Evolutionary conservation across 495 filamentous ascomycete species (phyloP), one percentile per base, ranked within the genome.

Genomic region (Talaromyces trachyspermus): DNA sequence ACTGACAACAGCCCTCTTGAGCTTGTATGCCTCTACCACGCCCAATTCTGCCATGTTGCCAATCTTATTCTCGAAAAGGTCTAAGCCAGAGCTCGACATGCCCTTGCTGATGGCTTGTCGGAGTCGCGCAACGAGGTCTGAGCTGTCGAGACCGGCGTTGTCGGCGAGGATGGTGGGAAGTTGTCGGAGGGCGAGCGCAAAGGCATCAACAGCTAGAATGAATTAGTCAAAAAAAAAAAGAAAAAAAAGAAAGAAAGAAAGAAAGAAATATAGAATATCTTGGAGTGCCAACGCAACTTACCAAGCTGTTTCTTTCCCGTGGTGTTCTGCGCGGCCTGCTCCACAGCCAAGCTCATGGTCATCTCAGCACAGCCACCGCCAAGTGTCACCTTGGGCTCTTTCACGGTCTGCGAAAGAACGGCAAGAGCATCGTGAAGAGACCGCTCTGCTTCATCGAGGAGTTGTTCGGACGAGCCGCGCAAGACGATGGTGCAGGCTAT

Each of bases 11-110:
- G 92, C 92, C 63, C 83, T 84, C 79, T 98, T 98, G 62, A 98
- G 69, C 75, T 98, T 97, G 74, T 96, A 98, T 59, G 89, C 95
- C 70, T 98, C 92, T 59, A 98, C 85, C n/a, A 98, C 89, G 18
- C 92, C 94, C 46, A 94, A 65, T 58, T 97, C 88, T 36, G 90
- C 79, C 92, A 98, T 98, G 61, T 98, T 91, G 5, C 89, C 78
- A 62, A 98, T 90, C 27, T 89, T 89, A 36, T 94, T 94, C 0
- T 86, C 86, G 65, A 86, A 71, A 51, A 98, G 69, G 62, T 98
- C 92, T 54, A 98, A 61, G 12, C 92, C 92, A 23, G 90, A 94
- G 47, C 80, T 92, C 35, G 81, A 88, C 83, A 94, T 82, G 46
- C 94, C 92, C 50, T 89, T 82, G 68, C 96, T 95, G 54, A 96